A percentile compares a stretch with the other conserved stretches of the same genome.
phyloP scores from a whole-genome alignment of 495 filamentous ascomycete genomes.

The Aspergillus haitiensis region DNA sequence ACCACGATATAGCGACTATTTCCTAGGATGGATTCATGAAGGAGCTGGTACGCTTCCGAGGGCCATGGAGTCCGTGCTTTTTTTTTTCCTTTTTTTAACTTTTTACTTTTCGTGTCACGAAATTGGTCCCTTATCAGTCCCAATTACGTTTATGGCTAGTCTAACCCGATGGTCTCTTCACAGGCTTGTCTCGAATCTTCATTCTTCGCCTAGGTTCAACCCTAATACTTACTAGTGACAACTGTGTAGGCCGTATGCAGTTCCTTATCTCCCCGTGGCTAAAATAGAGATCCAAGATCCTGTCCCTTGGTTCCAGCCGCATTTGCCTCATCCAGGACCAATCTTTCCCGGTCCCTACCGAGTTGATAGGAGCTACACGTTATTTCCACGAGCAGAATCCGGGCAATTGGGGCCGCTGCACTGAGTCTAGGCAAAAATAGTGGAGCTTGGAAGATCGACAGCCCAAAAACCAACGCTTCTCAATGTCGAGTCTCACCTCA shows the following conservation, averaged over 20 bases:
- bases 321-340: neutral
- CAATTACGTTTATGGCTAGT: neutral
- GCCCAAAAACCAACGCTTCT: neutral
- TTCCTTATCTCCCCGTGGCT: slow-evolving; percentile 4
- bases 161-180: neutral
- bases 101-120: neutral
- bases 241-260: slow-evolving; percentile 12
- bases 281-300: neutral
- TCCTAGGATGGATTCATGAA: neutral
- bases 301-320: slow-evolving; percentile 4
- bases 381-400: neutral
- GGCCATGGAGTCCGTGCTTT: slow-evolving; percentile 1
- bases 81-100: neutral
- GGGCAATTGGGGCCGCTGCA: neutral
- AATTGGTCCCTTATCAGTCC: neutral
- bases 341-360: neutral
- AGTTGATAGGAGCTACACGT: neutral
- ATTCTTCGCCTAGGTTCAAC: neutral
- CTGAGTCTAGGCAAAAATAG: neutral
- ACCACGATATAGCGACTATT: neutral
- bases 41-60: neutral
- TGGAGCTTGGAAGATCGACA: slow-evolving; percentile 1
- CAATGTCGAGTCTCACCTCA: neutral
- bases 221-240: neutral
- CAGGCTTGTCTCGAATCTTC: no score